phyloP scores from a whole-genome alignment of 164 flowering plant species.

The Tetracentron sinense region DNA sequence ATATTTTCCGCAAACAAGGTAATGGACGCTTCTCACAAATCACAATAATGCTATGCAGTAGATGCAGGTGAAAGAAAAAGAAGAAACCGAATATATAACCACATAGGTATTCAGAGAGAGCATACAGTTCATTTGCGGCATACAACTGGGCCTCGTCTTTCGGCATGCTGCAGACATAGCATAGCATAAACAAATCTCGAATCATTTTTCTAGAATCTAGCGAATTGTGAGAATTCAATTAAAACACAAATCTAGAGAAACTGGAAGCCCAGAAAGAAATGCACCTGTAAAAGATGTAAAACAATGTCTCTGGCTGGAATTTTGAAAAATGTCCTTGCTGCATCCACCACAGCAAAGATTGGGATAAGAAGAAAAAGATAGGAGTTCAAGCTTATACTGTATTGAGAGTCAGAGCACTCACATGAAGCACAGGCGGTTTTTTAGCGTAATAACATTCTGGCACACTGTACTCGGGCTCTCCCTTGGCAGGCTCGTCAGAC shows the following conservation, averaged over 20 bases:
- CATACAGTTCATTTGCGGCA: slow-evolving; percentile 29
- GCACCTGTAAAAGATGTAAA: slow-evolving; percentile 24
- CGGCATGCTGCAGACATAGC: slow-evolving; percentile 26
- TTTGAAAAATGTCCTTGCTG: slow-evolving; percentile 17
- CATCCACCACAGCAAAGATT: background rate
- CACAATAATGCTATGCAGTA: no score
- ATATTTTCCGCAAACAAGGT: no score
- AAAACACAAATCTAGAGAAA: background rate
- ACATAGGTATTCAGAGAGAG: background rate
- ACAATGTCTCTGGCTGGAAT: slow-evolving; percentile 16
- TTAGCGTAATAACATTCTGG: slow-evolving; percentile 19
- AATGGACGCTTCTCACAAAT: no score
- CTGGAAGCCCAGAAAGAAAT: background rate
- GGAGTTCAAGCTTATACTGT: no score
- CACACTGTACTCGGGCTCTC: slow-evolving; percentile 6
- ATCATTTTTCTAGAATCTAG: background rate
- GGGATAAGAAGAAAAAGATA: background rate
- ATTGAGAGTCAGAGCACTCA: background rate
- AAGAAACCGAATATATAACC: background rate
- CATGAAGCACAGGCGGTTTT: slow-evolving; percentile 13
- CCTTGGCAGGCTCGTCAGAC: slow-evolving; percentile 18
- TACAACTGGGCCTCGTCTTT: slow-evolving; percentile 25
- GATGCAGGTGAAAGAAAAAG: no score
- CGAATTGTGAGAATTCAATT: background rate
- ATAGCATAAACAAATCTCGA: background rate